Percentiles rank a stretch among this genome's conserved stretches.
These are phyloP conservation scores for Russula abietina DNA, from an alignment of 768 basidiomycete genomes.

Conservation along the genomic window DNA sequence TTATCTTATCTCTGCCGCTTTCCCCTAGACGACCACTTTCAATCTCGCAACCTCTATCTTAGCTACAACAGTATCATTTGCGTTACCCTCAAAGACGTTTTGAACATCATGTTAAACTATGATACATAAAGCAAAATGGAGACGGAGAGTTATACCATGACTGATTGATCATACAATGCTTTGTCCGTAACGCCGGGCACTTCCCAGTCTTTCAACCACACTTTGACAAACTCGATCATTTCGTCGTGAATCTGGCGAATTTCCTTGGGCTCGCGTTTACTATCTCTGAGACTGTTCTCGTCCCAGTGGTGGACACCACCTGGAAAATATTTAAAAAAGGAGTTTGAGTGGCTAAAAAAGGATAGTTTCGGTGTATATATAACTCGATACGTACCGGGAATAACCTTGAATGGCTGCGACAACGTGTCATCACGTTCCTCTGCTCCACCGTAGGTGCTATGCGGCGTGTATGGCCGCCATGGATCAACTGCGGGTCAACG, in stretches of 20 bases:
- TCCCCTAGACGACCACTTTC: too few species aligned
- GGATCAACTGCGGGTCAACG: constrained; percentile 58
- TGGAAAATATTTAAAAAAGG: constrained; percentile 32
- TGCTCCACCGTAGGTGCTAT: constrained; percentile 58
- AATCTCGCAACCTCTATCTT: too few species aligned
- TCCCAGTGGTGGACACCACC: constrained; percentile 72
- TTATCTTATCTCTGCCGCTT: too few species aligned
- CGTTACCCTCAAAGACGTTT: too few species aligned
- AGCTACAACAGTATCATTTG: too few species aligned
- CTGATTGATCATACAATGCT: neutral
- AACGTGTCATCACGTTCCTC: constrained; percentile 62
- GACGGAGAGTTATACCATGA: neutral
- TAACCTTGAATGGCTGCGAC: constrained; percentile 76
- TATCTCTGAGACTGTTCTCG: constrained; percentile 65
- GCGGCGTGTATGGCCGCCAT: constrained; percentile 84
- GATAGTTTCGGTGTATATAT: neutral
- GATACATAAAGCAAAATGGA: neutral
- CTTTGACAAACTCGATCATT: constrained; percentile 70
- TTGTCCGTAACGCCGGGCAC: neutral
- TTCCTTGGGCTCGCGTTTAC: constrained; percentile 60
- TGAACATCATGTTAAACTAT: neutral
- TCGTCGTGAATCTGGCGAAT: constrained; percentile 78
- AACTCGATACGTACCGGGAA: constrained; percentile 54
- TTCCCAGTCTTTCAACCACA: constrained; percentile 55
- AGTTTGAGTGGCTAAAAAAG: neutral